Percentiles rank a stretch among this genome's conserved stretches.
Conservation (phyloP, 2,329 filamentous ascomycete genomes). For the Arthrobotrys megalospora region DNA sequence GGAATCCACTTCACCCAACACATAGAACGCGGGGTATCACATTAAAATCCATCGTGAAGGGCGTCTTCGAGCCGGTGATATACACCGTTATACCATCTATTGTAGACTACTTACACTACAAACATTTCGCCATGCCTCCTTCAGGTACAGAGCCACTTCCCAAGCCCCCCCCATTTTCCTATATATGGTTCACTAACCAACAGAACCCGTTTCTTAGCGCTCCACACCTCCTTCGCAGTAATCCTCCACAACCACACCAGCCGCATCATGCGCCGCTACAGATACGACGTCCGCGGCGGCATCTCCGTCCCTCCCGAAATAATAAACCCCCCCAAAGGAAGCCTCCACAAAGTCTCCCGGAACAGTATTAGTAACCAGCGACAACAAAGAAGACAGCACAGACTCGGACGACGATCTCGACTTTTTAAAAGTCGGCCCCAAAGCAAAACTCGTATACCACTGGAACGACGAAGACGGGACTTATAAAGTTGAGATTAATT, state of each 20-base stretch:
- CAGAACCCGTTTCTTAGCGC: background rate
- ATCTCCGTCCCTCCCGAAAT: slow-evolving; percentile 49
- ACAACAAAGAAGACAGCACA: slow-evolving; percentile 53
- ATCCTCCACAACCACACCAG: slow-evolving; percentile 55
- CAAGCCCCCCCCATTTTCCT: background rate
- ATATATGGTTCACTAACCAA: background rate
- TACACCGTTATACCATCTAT: background rate
- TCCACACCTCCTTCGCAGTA: slow-evolving; percentile 50
- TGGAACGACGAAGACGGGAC: slow-evolving; percentile 57
- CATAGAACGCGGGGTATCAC: slow-evolving; percentile 21
- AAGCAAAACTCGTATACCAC: slow-evolving; percentile 51
- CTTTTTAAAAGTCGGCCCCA: slow-evolving; percentile 45
- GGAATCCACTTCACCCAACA: slow-evolving; percentile 20
- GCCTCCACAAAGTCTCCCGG: slow-evolving; percentile 24
- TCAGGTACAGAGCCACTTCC: background rate
- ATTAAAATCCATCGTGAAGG: background rate
- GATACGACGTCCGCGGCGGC: slow-evolving; percentile 50
- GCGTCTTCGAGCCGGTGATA: background rate
- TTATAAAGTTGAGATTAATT: slow-evolving; percentile 48
- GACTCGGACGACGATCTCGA: slow-evolving; percentile 50
- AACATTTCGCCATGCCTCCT: slow-evolving; percentile 4
- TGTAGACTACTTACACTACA: background rate
- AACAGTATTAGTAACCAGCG: slow-evolving; percentile 47
- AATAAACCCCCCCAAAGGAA: slow-evolving; percentile 47
- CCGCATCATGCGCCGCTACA: slow-evolving; percentile 51